Percentiles rank a stretch among this genome's conserved stretches.
Evolutionary conservation across 108 stramenopile genomes (phyloP).

Genomic region (Schizochytrium sp.): DNA sequence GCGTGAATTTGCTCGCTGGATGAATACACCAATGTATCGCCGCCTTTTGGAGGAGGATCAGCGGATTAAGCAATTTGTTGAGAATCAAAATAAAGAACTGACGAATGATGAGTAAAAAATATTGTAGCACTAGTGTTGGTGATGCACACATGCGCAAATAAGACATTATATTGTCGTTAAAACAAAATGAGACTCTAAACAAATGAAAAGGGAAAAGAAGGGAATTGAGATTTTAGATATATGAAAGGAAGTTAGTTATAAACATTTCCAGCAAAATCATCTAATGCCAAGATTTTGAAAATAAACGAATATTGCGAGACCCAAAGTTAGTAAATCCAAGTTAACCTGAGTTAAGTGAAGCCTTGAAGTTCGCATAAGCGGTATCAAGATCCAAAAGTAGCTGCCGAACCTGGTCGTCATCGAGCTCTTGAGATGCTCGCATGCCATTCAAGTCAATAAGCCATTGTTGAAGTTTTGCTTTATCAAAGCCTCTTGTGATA

Average conservation of each 20-base stretch:
- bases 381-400: constrained; percentile 88
- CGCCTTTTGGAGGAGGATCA: constrained; percentile 40
- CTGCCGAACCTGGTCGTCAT: constrained; percentile 91
- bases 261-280: too few relatives aligned
- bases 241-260: too few relatives aligned
- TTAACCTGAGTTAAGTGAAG: constrained; percentile 74
- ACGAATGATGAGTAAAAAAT: neutral
- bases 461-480: constrained; percentile 87
- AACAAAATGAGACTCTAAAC: too few relatives aligned
- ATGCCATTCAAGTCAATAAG: constrained; percentile 88
- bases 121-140: neutral
- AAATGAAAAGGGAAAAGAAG: too few relatives aligned
- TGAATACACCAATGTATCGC: constrained; percentile 19
- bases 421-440: constrained; percentile 92
- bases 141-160: neutral
- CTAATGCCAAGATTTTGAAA: too few relatives aligned
- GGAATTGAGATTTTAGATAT: too few relatives aligned
- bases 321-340: too few relatives aligned
- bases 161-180: neutral
- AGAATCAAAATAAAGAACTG: neutral
- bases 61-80: constrained; percentile 42
- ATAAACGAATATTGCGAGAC: too few relatives aligned
- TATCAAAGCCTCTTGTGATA: constrained; percentile 88
- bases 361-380: constrained; percentile 88
- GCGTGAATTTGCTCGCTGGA: neutral